Evolutionary conservation across 371 early-diverging fungal genomes (phyloP), one percentile per base, ranked within the genome.

Genomic region (Dentiscutata heterogama): DNA sequence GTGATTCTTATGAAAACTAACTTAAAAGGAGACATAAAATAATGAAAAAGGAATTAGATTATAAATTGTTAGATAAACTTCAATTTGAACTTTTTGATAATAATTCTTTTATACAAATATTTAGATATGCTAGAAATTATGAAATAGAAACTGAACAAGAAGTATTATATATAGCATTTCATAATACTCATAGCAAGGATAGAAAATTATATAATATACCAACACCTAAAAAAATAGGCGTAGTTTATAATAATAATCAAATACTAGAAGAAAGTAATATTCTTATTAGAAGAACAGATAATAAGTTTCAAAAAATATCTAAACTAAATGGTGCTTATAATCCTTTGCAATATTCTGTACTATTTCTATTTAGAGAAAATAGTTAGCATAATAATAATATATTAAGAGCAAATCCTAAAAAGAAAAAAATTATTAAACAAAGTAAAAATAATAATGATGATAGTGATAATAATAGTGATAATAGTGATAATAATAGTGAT

Each of bases 321-420:
- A 60, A 77, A n/a, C 11, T 64, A 10, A 51, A 77, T 56, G 58
- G 61, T 60, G 39, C 63, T 3, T 84, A 80, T 27, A 81, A 82
- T 61, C 78, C 84, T 42, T 61, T 84, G 53, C 74, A 83, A 20
- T 84, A 84, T 46, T 7, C 76, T 11, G 65, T 84, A 13, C 31
- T 84, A 39, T 81, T 83, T 42, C 83, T 78, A 0, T 7, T 20
- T 18, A 81, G 83, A 6, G 83, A 81, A 29, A 25, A 83, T 29
- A 74, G 78, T 22, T 72, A 25, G 73, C 73, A 72, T 53, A 22
- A 46, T 27, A n/a, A n/a, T n/a, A 22, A 13, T n/a, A 72, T 72
- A 42, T 25, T 31, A 2, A 65, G 7, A 16, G 20, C 16, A 65
- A 65, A 27, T 8, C 3, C 8, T 51, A 11, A 51, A 51, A 42